Evolutionary conservation across 2,329 filamentous ascomycete species (phyloP).

Genomic region (Monosporascus sp.): DNA sequence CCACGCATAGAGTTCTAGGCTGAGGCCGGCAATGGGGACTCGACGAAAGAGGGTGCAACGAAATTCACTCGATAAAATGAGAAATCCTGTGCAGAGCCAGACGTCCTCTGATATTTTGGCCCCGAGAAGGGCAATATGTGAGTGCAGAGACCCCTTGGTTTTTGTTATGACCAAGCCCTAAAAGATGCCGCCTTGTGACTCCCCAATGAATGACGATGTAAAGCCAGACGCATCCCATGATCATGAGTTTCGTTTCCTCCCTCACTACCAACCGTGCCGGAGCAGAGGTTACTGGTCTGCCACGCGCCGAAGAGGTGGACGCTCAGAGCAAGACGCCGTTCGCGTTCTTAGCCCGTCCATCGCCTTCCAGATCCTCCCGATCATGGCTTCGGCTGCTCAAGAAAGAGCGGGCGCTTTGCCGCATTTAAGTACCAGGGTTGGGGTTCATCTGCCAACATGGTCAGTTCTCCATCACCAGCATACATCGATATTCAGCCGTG

Average conservation of each 20-base stretch:
- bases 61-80: background rate
- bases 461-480: conserved; percentile 10
- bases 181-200: conserved; percentile 25
- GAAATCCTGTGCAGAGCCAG: background rate
- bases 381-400: conserved; percentile 22
- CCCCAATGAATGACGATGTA: conserved; percentile 20
- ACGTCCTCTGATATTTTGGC: background rate
- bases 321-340: conserved; percentile 16
- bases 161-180: conserved; percentile 17
- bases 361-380: conserved; percentile 19
- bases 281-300: conserved; percentile 18
- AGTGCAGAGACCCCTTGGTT: background rate
- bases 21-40: no score
- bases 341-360: conserved; percentile 15
- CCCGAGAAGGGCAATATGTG: background rate
- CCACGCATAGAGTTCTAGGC: no score
- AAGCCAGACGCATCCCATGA: conserved; percentile 16
- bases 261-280: conserved; percentile 16
- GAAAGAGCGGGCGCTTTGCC: conserved; percentile 10
- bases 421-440: conserved; percentile 33
- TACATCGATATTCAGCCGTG: background rate
- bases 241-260: conserved; percentile 14
- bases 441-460: conserved; percentile 32
- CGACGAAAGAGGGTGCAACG: background rate
- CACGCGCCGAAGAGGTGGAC: conserved; percentile 17